Evolutionary conservation across 148 eudicot species (phyloP), one percentile per base, ranked within the genome.

Genomic region (Rhododendron ovatum): DNA sequence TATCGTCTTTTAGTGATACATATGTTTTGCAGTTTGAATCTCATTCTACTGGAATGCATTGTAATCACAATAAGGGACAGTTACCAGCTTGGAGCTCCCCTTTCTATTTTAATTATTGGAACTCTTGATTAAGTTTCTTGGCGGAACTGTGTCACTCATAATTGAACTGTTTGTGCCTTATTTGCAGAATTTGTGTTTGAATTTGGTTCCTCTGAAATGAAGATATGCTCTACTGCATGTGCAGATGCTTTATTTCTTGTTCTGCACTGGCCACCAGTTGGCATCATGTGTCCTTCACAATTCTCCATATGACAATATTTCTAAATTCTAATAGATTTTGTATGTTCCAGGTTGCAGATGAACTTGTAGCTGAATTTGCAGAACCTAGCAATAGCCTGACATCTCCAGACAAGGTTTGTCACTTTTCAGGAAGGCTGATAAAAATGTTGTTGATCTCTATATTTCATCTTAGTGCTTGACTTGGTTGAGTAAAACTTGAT

Each of bases 361-460:
- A 95, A 92, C 91, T 97, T 81, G 98, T 95, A 81, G 93, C 99
- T 90, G 99, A 97, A 89, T 97, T 95, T 89, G 90, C 98, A 51
- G 98, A 91, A 81, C 94, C 95, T 57, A 87, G 69, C 86, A 90
- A 89, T 79, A 86, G 90, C 83, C 84, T 89, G 87, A 84, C 92
- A 74, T 45, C 95, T 75, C 92, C 93, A 47, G 94, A 95, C 35
- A 93, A 93, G 95, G 98, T 93, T 85, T 71, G 76, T 14, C 22
- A 30, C 61, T 20, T 51, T 82, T 77, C 28, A 24, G 43, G 77
- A 82, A 43, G 84, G 84, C 30, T 84, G 51, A 20, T 76, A 47
- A 57, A 57, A 57, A 43, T 82, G 43, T 59, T 26, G 17, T 37
- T 71, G 59, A 81, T 57, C 14, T 39, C 18, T 22, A 65, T 67